These are phyloP conservation scores for Globisporangium okanoganense DNA, from an alignment of 352 stramenopile genomes.

Conservation along the genomic window DNA sequence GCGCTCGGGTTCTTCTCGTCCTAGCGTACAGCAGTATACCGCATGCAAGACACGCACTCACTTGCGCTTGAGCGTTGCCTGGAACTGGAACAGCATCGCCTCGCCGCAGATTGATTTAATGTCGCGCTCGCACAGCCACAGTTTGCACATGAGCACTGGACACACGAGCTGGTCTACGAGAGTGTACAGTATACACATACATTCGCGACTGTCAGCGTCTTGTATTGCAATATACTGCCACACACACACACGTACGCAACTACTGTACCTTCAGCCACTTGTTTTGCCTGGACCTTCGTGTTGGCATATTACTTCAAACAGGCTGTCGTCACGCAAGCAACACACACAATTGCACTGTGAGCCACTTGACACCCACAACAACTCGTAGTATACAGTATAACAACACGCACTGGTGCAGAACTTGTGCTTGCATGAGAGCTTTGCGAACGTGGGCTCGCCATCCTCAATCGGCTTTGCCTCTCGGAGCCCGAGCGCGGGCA, in stretches of 20 bases:
- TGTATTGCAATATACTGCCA: no score
- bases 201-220: neutral
- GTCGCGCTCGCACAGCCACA: slow-evolving; percentile 32
- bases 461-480: slow-evolving; percentile 6
- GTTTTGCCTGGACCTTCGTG: slow-evolving; percentile 50
- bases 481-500: slow-evolving; percentile 35
- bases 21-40: slow-evolving; percentile 21
- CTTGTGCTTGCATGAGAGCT: slow-evolving; percentile 51
- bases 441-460: slow-evolving; percentile 29
- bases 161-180: slow-evolving; percentile 63
- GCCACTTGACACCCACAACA: no score
- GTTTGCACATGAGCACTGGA: slow-evolving; percentile 48
- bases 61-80: slow-evolving; percentile 42
- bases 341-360: neutral
- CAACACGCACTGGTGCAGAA: slow-evolving; percentile 39
- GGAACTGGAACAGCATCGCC: slow-evolving; percentile 23
- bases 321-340: slow-evolving; percentile 16
- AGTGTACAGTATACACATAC: neutral
- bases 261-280: slow-evolving; percentile 59
- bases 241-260: no score
- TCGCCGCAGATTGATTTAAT: slow-evolving; percentile 26
- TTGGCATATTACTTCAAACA: slow-evolving; percentile 50
- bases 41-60: slow-evolving; percentile 29
- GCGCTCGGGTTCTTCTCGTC: slow-evolving; percentile 71
- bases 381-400: neutral